A percentile compares a stretch with the other conserved stretches of the same genome.
These are phyloP conservation scores for Lichtheimia corymbifera DNA, from an alignment of 371 early-diverging fungal species.

Conservation along the genomic window DNA sequence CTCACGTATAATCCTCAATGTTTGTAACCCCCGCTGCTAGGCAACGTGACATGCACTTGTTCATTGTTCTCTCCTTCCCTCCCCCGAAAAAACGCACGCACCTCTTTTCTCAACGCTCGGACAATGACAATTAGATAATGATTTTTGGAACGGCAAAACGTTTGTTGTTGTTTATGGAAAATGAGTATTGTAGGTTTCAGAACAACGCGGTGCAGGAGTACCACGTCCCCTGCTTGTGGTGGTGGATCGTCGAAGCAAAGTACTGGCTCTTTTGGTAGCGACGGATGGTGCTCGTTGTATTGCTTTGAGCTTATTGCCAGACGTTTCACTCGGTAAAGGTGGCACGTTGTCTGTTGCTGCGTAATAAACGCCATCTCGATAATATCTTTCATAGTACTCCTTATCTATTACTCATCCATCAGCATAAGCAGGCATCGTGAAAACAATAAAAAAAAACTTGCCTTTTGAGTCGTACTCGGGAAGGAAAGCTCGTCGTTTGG, in stretches of 20 bases:
- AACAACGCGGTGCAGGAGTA: slow-evolving; percentile 17
- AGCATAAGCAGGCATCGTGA: not conserved
- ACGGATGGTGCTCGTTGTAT: slow-evolving; percentile 11
- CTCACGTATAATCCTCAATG: too few relatives aligned
- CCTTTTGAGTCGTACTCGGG: slow-evolving; percentile 66
- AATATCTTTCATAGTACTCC: slow-evolving; percentile 24
- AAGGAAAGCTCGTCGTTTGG: slow-evolving; percentile 59
- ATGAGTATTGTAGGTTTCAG: slow-evolving; percentile 22
- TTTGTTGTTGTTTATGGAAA: not conserved
- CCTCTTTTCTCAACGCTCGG: too few relatives aligned
- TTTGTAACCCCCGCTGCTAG: too few relatives aligned
- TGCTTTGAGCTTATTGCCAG: not conserved
- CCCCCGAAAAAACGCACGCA: too few relatives aligned
- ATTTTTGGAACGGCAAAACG: too few relatives aligned
- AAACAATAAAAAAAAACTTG: slow-evolving; percentile 21
- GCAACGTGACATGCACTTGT: too few relatives aligned
- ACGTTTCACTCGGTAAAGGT: not conserved
- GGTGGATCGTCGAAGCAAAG: slow-evolving; percentile 8
- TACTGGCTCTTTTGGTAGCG: slow-evolving; percentile 11
- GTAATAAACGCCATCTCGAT: slow-evolving; percentile 24
- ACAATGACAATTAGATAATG: too few relatives aligned
- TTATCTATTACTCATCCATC: slow-evolving; percentile 11
- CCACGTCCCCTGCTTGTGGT: not conserved
- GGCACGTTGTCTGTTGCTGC: not conserved
- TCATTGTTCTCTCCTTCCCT: too few relatives aligned